Conservation (phyloP, 2,329 filamentous ascomycete genomes). For the Trichoderma aggressivum region DNA sequence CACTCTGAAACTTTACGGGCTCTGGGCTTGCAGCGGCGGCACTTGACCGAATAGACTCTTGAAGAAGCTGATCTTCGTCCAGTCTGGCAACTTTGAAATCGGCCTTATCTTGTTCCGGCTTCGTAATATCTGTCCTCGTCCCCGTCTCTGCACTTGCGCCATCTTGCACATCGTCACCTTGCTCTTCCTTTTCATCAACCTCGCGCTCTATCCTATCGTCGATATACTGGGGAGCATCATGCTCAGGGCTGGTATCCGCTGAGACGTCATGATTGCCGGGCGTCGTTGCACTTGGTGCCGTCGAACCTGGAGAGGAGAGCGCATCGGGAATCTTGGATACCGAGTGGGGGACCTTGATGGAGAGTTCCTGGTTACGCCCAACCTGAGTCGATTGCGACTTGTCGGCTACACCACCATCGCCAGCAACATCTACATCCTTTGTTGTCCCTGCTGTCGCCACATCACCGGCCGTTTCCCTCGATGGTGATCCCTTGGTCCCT, state of each 20-base stretch:
- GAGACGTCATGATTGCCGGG: constrained; percentile 66
- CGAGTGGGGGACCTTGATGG: constrained; percentile 31
- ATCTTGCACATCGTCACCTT: constrained; percentile 25
- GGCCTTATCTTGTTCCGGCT: background rate
- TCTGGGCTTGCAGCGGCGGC: constrained; percentile 23
- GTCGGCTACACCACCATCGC: background rate
- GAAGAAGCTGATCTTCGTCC: constrained; percentile 42
- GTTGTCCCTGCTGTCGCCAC: constrained; percentile 4
- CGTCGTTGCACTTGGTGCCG: constrained; percentile 69
- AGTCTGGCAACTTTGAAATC: constrained; percentile 29
- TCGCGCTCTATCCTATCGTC: constrained; percentile 30
- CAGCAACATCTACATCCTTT: background rate
- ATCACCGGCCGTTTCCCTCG: constrained; percentile 14
- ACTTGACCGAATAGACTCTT: constrained; percentile 39
- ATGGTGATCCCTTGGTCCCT: constrained; percentile 30
- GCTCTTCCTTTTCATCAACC: constrained; percentile 39
- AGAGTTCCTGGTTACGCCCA: constrained; percentile 20
- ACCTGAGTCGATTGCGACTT: background rate
- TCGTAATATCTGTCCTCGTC: constrained; percentile 24
- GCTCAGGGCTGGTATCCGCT: constrained; percentile 70
- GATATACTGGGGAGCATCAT: constrained; percentile 58
- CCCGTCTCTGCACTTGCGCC: background rate
- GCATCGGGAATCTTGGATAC: constrained; percentile 39
- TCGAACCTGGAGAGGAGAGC: constrained; percentile 60
- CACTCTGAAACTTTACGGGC: constrained; percentile 3